Evolutionary conservation across 1,284 basidiomycete genomes (phyloP).

Genomic region (Fomitopsis pinicola): DNA sequence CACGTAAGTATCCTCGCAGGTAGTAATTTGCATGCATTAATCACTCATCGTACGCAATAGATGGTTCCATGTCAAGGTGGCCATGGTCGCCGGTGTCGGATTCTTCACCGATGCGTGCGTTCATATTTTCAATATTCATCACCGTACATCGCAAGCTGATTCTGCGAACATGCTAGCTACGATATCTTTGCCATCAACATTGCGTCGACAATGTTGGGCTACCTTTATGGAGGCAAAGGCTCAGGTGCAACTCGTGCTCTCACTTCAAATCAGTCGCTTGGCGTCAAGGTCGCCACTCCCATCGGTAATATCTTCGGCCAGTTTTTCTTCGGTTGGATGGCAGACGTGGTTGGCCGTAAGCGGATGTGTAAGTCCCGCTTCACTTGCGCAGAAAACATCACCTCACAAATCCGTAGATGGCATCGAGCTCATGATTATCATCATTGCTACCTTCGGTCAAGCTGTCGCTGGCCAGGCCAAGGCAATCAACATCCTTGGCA

Average conservation of each 20-base stretch:
- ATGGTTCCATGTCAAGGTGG: constrained; percentile 63
- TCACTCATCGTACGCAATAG: constrained; percentile 13
- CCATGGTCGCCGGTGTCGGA: constrained; percentile 71
- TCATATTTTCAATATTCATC: neutral
- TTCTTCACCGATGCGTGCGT: constrained; percentile 79
- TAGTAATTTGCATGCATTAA: neutral
- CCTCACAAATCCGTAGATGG: constrained; percentile 42
- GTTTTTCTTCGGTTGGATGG: constrained; percentile 52
- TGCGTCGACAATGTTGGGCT: constrained; percentile 71
- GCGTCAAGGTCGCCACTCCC: constrained; percentile 75
- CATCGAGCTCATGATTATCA: constrained; percentile 54
- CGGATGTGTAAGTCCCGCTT: constrained; percentile 34
- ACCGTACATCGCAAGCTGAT: neutral
- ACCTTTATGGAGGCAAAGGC: constrained; percentile 39
- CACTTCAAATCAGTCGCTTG: constrained; percentile 61
- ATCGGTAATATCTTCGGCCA: constrained; percentile 61
- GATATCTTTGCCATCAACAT: constrained; percentile 79
- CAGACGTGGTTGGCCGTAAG: constrained; percentile 53
- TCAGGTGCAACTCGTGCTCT: constrained; percentile 29
- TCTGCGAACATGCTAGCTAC: constrained; percentile 36
- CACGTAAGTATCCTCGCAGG: constrained; percentile 25
- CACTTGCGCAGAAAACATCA: neutral
- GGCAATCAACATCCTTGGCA: constrained; percentile 54
- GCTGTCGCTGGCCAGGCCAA: constrained; percentile 47
- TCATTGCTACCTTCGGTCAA: constrained; percentile 45